phyloP scores from a whole-genome alignment of 2,329 filamentous ascomycete species.

The Trichoderma oligosporum region DNA sequence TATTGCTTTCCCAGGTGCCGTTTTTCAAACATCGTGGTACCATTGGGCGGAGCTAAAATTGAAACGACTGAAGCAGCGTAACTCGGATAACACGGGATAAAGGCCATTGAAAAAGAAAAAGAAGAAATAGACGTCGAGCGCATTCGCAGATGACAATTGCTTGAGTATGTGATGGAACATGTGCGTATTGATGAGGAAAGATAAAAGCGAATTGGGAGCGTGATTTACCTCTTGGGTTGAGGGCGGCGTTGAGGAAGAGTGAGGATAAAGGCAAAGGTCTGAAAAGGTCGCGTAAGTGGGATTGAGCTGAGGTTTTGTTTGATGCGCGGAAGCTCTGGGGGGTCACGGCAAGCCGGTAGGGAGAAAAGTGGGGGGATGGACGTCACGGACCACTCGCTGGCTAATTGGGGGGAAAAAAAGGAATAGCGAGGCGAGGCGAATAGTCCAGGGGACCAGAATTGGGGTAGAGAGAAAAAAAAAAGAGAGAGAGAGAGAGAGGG shows the following conservation, averaged over 20 bases:
- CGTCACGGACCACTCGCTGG: slow-evolving; percentile 25
- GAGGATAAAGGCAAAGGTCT: slow-evolving; percentile 11
- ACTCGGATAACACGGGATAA: background rate
- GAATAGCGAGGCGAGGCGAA: slow-evolving; percentile 5
- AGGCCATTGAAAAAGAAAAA: background rate
- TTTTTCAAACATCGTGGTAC: background rate
- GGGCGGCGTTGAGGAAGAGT: slow-evolving; percentile 8
- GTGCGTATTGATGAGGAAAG: background rate
- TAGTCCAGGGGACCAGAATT: background rate
- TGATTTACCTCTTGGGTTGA: slow-evolving; percentile 15
- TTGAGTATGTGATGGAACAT: background rate
- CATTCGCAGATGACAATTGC: background rate
- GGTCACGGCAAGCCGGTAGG: slow-evolving; percentile 5
- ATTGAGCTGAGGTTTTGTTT: slow-evolving; percentile 28
- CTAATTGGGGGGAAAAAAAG: background rate
- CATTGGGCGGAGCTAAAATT: background rate
- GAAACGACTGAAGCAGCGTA: slow-evolving; percentile 5
- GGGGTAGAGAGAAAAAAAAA: background rate
- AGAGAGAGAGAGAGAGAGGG: too few species aligned
- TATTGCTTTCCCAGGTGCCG: background rate
- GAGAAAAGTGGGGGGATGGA: slow-evolving; percentile 22
- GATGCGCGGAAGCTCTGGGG: slow-evolving; percentile 20
- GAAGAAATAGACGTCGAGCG: background rate
- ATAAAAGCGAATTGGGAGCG: slow-evolving; percentile 7
- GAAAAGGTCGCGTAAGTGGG: slow-evolving; percentile 25